Conservation (phyloP, 441 rosid species). For the Brassica balearica region DNA sequence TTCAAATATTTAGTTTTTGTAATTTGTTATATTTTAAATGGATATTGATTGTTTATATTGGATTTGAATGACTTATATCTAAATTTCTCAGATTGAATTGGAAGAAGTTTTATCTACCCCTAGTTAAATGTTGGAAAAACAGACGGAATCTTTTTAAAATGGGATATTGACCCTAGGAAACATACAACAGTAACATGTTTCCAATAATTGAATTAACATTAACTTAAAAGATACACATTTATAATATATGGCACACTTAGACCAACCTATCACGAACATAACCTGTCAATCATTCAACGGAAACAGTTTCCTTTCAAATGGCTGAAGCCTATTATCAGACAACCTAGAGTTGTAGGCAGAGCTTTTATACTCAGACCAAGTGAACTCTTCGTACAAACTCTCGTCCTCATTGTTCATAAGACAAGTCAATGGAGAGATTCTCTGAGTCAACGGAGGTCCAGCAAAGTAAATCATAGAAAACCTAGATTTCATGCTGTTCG, state of each 20-base stretch:
- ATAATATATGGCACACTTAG: background rate
- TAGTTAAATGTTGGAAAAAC: no score
- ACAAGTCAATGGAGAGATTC: slow-evolving; percentile 51
- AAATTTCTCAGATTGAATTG: background rate
- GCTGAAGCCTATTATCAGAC: slow-evolving; percentile 64
- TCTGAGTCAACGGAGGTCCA: slow-evolving; percentile 62
- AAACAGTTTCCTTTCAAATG: slow-evolving; percentile 31
- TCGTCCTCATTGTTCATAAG: slow-evolving; percentile 52
- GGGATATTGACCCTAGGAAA: background rate
- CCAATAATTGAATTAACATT: slow-evolving; percentile 21
- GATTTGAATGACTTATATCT: background rate
- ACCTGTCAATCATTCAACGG: no score
- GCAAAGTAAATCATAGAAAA: slow-evolving; percentile 75
- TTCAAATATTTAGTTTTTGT: background rate
- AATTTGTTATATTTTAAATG: no score
- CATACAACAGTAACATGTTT: background rate
- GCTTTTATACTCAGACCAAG: slow-evolving; percentile 63
- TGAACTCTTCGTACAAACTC: slow-evolving; percentile 63
- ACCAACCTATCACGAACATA: no score
- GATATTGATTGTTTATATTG: no score
- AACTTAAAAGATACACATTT: background rate
- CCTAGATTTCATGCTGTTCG: slow-evolving; percentile 52
- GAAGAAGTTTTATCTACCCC: no score
- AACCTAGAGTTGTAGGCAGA: slow-evolving; percentile 66
- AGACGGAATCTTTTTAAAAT: no score